Percentiles rank a stretch among this genome's conserved stretches.
Evolutionary conservation across 306 rosid genomes (phyloP).

Genomic region (Boehmeria nivea): DNA sequence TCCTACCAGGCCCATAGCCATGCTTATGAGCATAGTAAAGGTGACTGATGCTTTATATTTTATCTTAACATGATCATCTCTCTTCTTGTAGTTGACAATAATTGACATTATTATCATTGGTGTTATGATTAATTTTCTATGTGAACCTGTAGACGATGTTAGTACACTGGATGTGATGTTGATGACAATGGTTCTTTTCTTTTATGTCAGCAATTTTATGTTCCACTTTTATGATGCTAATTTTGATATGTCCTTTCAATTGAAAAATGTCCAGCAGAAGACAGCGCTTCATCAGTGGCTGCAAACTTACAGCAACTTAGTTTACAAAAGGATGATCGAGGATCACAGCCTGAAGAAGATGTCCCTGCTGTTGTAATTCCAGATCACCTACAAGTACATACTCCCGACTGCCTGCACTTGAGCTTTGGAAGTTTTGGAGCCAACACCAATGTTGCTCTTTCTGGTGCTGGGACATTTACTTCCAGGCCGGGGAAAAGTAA

Average conservation of each 20-base stretch:
- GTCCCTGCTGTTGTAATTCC: constrained; percentile 84
- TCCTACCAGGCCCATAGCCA: constrained; percentile 59
- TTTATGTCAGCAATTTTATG: neutral
- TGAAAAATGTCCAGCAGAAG: constrained; percentile 43
- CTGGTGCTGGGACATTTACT: constrained; percentile 43
- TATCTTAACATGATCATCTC: no score
- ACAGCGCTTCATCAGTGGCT: constrained; percentile 55
- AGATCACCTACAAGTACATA: constrained; percentile 82
- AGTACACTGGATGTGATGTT: no score
- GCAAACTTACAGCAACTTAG: constrained; percentile 70
- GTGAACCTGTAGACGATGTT: no score
- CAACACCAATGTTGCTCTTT: constrained; percentile 36
- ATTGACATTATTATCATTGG: no score
- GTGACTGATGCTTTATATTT: constrained; percentile 32
- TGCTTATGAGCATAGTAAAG: constrained; percentile 60
- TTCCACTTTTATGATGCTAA: neutral
- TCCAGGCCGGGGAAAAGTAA: constrained; percentile 46
- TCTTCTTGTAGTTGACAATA: no score
- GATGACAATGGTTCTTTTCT: neutral
- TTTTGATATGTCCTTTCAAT: constrained; percentile 14
- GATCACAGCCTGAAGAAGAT: constrained; percentile 58
- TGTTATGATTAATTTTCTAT: no score
- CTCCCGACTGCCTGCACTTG: constrained; percentile 86
- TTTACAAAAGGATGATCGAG: constrained; percentile 58
- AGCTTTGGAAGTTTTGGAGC: constrained; percentile 99